Percentiles rank a stretch among this genome's conserved stretches.
These are phyloP conservation scores for Candida takata DNA, from an alignment of 805 yeast species.

Conservation along the genomic window DNA sequence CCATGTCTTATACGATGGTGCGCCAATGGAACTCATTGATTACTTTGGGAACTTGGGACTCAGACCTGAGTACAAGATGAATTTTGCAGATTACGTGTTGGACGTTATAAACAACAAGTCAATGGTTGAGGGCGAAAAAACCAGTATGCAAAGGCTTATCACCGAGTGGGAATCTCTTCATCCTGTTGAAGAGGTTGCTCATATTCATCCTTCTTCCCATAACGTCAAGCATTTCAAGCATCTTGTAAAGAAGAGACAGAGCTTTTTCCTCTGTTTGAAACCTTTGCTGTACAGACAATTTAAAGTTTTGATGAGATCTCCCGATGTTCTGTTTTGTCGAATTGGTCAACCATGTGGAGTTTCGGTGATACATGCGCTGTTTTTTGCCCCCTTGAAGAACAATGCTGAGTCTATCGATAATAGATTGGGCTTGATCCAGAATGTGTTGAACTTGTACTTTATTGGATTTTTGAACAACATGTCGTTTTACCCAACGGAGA, in stretches of 20 bases:
- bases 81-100: slow-evolving; percentile 68
- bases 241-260: slow-evolving; percentile 7
- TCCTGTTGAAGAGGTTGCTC: slow-evolving; percentile 23
- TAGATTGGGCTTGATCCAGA: slow-evolving; percentile 72
- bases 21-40: slow-evolving; percentile 34
- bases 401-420: slow-evolving; percentile 47
- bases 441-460: slow-evolving; percentile 63
- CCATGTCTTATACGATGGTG: slow-evolving; percentile 53
- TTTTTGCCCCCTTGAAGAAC: slow-evolving; percentile 52
- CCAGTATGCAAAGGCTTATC: slow-evolving; percentile 9
- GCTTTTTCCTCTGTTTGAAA: slow-evolving; percentile 24
- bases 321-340: slow-evolving; percentile 59
- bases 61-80: slow-evolving; percentile 43
- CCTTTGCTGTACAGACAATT: slow-evolving; percentile 29
- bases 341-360: slow-evolving; percentile 56
- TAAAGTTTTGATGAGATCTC: slow-evolving; percentile 36
- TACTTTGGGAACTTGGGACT: slow-evolving; percentile 33
- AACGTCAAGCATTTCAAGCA: slow-evolving; percentile 1
- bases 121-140: slow-evolving; percentile 15
- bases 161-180: slow-evolving; percentile 3
- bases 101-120: slow-evolving; percentile 52
- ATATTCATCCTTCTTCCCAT: not conserved
- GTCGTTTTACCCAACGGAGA: slow-evolving; percentile 66
- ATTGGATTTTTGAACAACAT: slow-evolving; percentile 76
- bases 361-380: slow-evolving; percentile 60